Evolutionary conservation across 768 basidiomycete species (phyloP), one percentile per base, ranked within the genome.

Genomic region (Dentipellis sp.): DNA sequence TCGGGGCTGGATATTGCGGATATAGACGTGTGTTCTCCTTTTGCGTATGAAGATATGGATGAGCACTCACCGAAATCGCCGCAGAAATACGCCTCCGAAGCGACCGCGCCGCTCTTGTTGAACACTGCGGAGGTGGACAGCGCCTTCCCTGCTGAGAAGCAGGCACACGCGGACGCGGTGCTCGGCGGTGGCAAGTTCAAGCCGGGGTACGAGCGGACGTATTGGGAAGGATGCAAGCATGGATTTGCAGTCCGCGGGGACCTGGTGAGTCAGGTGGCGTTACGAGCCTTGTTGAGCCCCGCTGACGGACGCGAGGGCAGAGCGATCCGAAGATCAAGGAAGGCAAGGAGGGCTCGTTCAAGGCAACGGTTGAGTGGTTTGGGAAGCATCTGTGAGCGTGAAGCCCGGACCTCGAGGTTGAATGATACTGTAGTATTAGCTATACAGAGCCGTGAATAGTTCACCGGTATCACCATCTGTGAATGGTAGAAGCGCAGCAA

Each of bases 61-160:
- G 4, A 11, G 7, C 48, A 29, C 23, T 50, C 17, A 34, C 23
- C 8, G 12, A 17, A 11, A 8, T 3, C 7, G 3, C 29, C 3
- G 3, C 51, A 74, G 72, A 63, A 59, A 63, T 75, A 74, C 55
- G 58, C 63, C 47, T 56, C 59, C 46, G 60, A 53, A 51, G 65
- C 73, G 39, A 68, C 66, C 19, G 71, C 70, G 1, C 77, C 77
- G 19, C 68, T 76, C 35, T 68, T 77, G 29, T 71, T 77, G 63
- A 73, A 75, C 62, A 68, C 69, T 14, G 72, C 74, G 59, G 69
- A 72, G 46, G 36, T 64, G 3, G 72, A 75, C 58, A 23, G 52
- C 3, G 37, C 42, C 58, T 75, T 76, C 66, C 68, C 71, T 6
- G 38, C 50, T 2, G 69, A 71, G 50, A 53, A 63, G 21, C 72